A percentile compares a stretch with the other conserved stretches of the same genome.
Evolutionary conservation across 305 asterid genomes (phyloP).

Genomic region (Caryopteris hybrid): DNA sequence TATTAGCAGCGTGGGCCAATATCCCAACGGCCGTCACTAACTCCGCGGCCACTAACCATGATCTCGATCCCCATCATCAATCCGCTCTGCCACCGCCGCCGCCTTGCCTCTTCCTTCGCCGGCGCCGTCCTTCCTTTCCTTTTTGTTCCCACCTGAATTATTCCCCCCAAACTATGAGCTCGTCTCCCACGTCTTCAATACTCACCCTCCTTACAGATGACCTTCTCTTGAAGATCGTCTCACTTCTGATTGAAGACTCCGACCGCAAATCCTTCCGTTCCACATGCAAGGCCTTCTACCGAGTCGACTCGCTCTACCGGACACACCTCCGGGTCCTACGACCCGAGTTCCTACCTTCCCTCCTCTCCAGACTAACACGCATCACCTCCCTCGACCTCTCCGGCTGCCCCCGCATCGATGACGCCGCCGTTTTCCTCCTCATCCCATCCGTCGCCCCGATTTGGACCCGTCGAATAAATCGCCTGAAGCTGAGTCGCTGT

Average conservation of each 20-base stretch:
- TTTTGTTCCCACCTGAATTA: slow-evolving; percentile 31
- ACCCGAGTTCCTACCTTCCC: slow-evolving; percentile 48
- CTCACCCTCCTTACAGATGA: slow-evolving; percentile 40
- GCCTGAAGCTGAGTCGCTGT: slow-evolving; percentile 50
- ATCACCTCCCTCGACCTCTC: slow-evolving; percentile 57
- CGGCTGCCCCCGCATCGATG: slow-evolving; percentile 56
- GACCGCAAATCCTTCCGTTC: slow-evolving; percentile 61
- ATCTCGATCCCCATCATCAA: background rate
- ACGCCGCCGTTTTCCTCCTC: slow-evolving; percentile 23
- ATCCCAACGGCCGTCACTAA: background rate
- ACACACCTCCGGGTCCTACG: slow-evolving; percentile 59
- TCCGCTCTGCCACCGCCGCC: background rate
- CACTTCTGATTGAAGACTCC: slow-evolving; percentile 31
- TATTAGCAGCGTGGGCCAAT: background rate
- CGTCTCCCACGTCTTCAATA: slow-evolving; percentile 12
- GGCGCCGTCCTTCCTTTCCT: slow-evolving; percentile 36
- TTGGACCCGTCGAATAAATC: slow-evolving; percentile 27
- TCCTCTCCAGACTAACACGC: slow-evolving; percentile 40
- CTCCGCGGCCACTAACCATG: background rate
- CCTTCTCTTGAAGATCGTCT: slow-evolving; percentile 32
- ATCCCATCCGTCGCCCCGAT: slow-evolving; percentile 10
- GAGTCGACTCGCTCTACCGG: slow-evolving; percentile 49
- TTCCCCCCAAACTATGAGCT: slow-evolving; percentile 7
- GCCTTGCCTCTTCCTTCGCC: slow-evolving; percentile 20
- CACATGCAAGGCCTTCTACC: slow-evolving; percentile 45